Evolutionary conservation across 192 early-diverging fungal genomes (phyloP), one percentile per base, ranked within the genome.

Genomic region (Phlyctochytrium bullatum): DNA sequence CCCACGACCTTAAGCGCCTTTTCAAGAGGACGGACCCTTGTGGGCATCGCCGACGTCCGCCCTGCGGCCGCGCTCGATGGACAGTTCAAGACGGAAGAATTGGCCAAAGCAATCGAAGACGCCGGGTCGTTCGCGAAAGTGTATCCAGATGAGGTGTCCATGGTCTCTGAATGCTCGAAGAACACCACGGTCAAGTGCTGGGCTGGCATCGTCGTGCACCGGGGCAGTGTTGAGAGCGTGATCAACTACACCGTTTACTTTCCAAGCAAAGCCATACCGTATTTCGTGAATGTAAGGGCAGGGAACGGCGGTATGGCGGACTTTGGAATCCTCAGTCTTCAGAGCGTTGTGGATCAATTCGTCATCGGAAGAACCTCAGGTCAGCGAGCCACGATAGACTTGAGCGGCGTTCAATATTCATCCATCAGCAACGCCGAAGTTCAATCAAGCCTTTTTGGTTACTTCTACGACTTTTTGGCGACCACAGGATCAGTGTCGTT

Each of bases 381-480:
- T n/a, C n/a, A n/a, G n/a, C n/a, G n/a, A n/a, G 40, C 40, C 10
- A n/a, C 40, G 40, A n/a, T 50, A n/a, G 40, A 50, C 40, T 10
- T 14, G 40, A 14, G 40, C 40, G 40, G 10, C 40, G 40, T n/a
- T 50, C 54, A 10, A 25, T 6, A 28, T 27, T 6, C 12, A 6
- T 14, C 54, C 16, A 28, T 25, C 54, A 28, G 27, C 54, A 28
- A 57, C 12, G 54, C 54, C 6, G 27, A 57, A 6, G 4, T 6
- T 47, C 6, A 10, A 10, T 6, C 14, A 6, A 25, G 25, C 14
- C 12, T 28, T 28, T 10, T 57, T 10, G 54, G 54, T 24, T 28
- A 14, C 54, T 25, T 57, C 14, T 57, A 57, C 54, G 54, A 57
- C 27, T 57, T 57, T 57, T 20, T 57, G 12, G 54, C 54, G 27